Base-by-base conservation (phyloP, 2,329 filamentous ascomycete genomes). In the Cytospora piceae region DNA sequence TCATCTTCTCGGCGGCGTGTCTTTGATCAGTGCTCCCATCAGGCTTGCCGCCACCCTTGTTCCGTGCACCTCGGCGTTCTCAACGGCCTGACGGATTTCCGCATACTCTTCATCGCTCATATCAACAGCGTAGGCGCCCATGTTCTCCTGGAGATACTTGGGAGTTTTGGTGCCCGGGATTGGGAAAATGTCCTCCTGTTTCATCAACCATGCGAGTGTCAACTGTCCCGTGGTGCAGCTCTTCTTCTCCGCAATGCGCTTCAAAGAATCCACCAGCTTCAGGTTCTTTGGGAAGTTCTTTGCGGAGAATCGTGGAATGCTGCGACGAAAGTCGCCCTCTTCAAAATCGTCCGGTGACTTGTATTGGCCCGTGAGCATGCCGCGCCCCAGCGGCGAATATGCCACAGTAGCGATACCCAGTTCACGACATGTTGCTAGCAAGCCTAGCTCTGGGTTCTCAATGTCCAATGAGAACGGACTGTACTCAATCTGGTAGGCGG, bases 181-280 rank as follows among this genome's bases (percentile, higher is more conserved):
- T 0, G 87, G 84, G 70, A 86, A 82, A 55, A 89, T 77, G 69
- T 87, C 83, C 2, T 82, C 27, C 78, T 0, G 83, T 83, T 69
- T 89, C 69, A 87, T 69, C 61, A 90, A 69, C 87, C 87, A 90
- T 0, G 87, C 87, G 42, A 90, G 76, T 2, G 85, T 82, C 32
- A 91, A 71, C 71, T 91, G 83, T 1, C 79, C 79, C 0, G 84
- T 69, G 0, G 86, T 87, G 55, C 78, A 79, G 7, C 73, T 81
- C 75, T 90, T 89, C 69, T 76, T 79, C 56, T 80, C 75, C 0
- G 84, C 85, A 6, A 88, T 71, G 8, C 71, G 75, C 3, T 74
- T 72, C 64, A 89, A 78, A n/a, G 73, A 73, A 27, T 84, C 80
- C 3, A 86, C 81, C 3, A 88, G 71, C 68, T 78, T 74, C 15